Conservation (phyloP, 225 moss, liverwort and hornwort species). For the Climacium dendroides region DNA sequence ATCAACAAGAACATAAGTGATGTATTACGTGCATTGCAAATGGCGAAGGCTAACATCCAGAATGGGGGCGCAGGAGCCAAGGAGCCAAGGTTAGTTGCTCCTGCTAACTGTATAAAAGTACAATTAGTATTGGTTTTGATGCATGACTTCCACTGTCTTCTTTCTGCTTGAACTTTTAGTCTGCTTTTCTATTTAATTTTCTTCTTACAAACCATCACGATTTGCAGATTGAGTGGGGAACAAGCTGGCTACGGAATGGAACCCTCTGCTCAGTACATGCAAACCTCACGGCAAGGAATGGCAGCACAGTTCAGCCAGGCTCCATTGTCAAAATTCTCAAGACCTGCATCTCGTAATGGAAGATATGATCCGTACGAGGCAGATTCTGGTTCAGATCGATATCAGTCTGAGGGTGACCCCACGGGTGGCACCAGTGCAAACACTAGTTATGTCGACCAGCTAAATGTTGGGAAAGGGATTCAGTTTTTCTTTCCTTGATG, state of each 20-base stretch:
- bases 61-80: constrained; percentile 2
- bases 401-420: not conserved
- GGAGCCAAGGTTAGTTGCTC: constrained; percentile 21
- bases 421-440: not conserved
- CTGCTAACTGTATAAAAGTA: not conserved
- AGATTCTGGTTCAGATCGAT: constrained; percentile 6
- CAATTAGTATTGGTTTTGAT: not conserved
- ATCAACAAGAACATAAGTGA: constrained; percentile 29
- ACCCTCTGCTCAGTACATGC: not conserved
- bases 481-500: constrained; percentile 35
- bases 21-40: constrained; percentile 35
- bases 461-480: constrained; percentile 43
- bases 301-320: constrained; percentile 5
- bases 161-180: not conserved
- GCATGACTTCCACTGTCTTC: not conserved
- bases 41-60: constrained; percentile 47
- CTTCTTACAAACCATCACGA: not conserved
- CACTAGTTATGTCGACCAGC: constrained; percentile 22
- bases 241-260: constrained; percentile 14
- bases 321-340: not conserved
- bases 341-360: not conserved
- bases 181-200: not conserved
- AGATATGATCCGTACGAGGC: constrained; percentile 11
- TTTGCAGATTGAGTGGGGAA: constrained; percentile 19
- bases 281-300: not conserved